phyloP scores from a whole-genome alignment of 179 eudicot species.

The Sideroxylon spinosum region DNA sequence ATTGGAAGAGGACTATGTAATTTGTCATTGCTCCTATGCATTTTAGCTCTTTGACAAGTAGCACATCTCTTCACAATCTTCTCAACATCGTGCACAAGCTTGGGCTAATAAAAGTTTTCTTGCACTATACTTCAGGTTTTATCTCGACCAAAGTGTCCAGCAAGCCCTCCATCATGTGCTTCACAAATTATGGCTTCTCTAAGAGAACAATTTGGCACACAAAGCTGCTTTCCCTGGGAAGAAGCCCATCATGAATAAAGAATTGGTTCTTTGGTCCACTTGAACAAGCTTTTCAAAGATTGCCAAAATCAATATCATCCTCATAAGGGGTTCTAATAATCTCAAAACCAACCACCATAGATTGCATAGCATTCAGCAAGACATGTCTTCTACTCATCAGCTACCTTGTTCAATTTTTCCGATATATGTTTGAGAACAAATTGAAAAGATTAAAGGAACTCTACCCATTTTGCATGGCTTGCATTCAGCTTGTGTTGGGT shows the following conservation, averaged over 20 bases:
- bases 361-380: neutral
- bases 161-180: neutral
- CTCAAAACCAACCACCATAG: neutral
- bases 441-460: neutral
- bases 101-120: slow-evolving; percentile 2
- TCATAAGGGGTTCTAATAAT: neutral
- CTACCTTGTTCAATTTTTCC: neutral
- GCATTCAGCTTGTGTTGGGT: neutral
- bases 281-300: neutral
- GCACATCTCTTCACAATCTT: neutral
- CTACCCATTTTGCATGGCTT: neutral
- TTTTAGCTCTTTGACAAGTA: too few species aligned
- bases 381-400: neutral
- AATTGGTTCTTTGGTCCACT: neutral
- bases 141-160: slow-evolving; percentile 5
- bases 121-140: slow-evolving; percentile 6
- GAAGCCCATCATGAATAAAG: neutral
- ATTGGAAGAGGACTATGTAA: too few species aligned
- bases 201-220: neutral
- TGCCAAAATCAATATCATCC: neutral
- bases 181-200: slow-evolving; percentile 8
- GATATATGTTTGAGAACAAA: neutral
- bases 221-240: neutral
- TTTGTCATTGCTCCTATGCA: too few species aligned
- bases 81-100: too few species aligned